Evolutionary conservation across 805 yeast species (phyloP), one percentile per base, ranked within the genome.

Genomic region (Sugiyamaella smithiae): DNA sequence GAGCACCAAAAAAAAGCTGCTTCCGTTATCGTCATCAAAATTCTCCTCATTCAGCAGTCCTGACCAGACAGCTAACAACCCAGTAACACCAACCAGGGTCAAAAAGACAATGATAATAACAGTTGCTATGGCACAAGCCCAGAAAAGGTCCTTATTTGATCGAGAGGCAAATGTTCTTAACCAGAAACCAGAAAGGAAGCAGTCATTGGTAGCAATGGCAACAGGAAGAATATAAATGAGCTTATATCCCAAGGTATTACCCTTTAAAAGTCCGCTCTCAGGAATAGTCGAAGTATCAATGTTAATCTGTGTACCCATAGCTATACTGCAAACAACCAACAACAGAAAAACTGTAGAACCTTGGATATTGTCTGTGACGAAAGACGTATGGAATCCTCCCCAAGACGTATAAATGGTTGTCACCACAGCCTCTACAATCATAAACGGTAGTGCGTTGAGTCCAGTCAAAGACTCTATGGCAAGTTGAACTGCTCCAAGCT

Each of bases 181-280:
- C 98, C 98, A 90, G 65, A 90, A 89, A 0, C 96, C 96, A 26
- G 95, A 78, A 75, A 90, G 70, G 67, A 90, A 90, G 63, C 90
- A 80, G 63, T 88, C 96, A 61, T 90, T 90, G 28, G 97, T 86
- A 49, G 88, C 77, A 61, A 90, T 85, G 23, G 97, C 97, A 26
- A 90, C 84, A 5, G 84, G 77, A 55, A 90, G 72, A 54, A 90
- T 89, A 64, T 88, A 90, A 28, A 90, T 65, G 55, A 90, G 75
- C 73, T 88, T 93, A 95, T 96, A 89, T 14, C 96, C 96, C 33
- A 89, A 72, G 56, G 77, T 78, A 61, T 81, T 84, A 1, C 82
- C 77, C 32, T 80, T 76, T 50, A 86, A 68, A 55, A 89, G 67
- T 2, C 84, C 83, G 6, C 83, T 74, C 4, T 84, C 80, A 1